Conservation (phyloP, 1,139 yeast genomes). For the Protomyces lactucae-debilis region DNA sequence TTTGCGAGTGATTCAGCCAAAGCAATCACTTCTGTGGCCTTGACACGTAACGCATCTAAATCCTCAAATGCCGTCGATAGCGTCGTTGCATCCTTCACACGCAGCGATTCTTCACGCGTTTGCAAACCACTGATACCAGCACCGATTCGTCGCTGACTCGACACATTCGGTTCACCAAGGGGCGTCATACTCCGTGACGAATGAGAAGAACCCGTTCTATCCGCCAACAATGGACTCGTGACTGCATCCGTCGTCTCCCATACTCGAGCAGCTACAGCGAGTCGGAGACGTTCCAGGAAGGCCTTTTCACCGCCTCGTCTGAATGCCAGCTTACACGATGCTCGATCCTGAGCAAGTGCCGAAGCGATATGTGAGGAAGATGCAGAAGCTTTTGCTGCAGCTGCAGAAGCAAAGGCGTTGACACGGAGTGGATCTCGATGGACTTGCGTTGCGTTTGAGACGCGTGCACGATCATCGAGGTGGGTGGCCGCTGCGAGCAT, state of each 20-base stretch:
- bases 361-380: conserved; percentile 12
- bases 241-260: background rate
- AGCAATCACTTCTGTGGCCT: conserved; percentile 64
- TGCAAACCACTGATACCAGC: conserved; percentile 71
- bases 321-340: conserved; percentile 7
- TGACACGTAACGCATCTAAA: conserved; percentile 66
- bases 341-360: background rate
- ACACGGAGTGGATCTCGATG: conserved; percentile 38
- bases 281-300: conserved; percentile 21
- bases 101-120: conserved; percentile 51
- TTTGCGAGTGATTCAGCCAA: conserved; percentile 52
- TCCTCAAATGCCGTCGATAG: conserved; percentile 70
- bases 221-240: background rate
- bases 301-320: conserved; percentile 13
- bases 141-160: conserved; percentile 30
- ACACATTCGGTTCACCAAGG: conserved; percentile 7
- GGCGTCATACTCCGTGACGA: background rate
- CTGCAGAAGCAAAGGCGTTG: conserved; percentile 31
- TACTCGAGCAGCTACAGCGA: conserved; percentile 18
- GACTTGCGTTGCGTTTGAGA: conserved; percentile 67
- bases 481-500: conserved; percentile 30
- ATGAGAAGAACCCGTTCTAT: conserved; percentile 30
- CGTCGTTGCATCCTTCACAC: conserved; percentile 58
- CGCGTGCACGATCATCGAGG: conserved; percentile 34
- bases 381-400: conserved; percentile 32